Base-by-base conservation (phyloP, 306 rosid species). In the Malus fusca region DNA sequence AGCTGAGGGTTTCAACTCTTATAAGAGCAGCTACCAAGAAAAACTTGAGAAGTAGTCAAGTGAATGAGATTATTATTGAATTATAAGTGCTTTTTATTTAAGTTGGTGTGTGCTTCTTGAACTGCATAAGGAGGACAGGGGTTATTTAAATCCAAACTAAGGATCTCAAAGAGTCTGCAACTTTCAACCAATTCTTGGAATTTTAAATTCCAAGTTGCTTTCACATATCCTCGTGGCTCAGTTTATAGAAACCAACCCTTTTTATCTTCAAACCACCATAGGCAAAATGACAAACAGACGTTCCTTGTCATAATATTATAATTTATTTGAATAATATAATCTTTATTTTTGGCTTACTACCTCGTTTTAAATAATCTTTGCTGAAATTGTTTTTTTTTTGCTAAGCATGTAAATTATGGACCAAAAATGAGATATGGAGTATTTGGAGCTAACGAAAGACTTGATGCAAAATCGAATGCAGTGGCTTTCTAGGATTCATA, bases 201-300 rank as follows among this genome's bases (percentile, higher is more conserved):
- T 61, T 81, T 76, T 71, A 81, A 82, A 74, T 43, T 74, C 69
- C 46, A 22, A 69, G 63, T 81, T 77, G 52, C 79, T 74, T 80
- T 79, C 87, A 84, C 52, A 62, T 77, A 65, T 82, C 80, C 59
- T 85, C 79, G 65, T 81, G 80, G 13, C 72, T 70, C 77, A 72
- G 30, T 21, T 59, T 46, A 37, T 69, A 76, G 77, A 78, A 79
- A 65, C 76, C 73, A 74, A 71, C 72, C 48, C 67, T 43, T 43
- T 80, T 85, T 69, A 83, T 78, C 84, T 75, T 85, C 85, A 79
- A 87, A 82, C 59, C 83, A 77, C 73, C 79, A 81, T 73, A 72
- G 75, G 78, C 90, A 88, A 91, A 53, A 75, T 66, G 90, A 88
- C 97, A 89, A 84, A 79, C 82, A 88, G 79, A 44, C 76, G 82